Conservation (phyloP, 192 early-diverging fungal genomes). For the Coemansia sp. region DNA sequence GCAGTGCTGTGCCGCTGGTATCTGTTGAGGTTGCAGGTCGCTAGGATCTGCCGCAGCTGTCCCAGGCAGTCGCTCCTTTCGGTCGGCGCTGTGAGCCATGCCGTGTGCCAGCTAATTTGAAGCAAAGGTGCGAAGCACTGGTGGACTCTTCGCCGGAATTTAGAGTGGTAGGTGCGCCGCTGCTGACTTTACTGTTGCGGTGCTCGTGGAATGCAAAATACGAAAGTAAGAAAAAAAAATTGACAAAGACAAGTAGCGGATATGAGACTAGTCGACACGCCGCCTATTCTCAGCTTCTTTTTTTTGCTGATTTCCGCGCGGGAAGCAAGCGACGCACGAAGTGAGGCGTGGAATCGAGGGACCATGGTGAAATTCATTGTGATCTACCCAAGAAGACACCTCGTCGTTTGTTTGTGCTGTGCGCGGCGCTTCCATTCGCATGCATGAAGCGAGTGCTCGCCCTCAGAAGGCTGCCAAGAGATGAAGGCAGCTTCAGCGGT, state of each 20-base stretch:
- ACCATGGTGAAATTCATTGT: background rate
- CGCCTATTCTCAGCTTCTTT: no score
- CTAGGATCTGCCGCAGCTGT: background rate
- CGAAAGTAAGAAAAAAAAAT: background rate
- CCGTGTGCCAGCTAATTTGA: background rate
- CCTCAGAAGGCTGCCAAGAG: no score
- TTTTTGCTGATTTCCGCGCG: no score
- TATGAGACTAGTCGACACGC: no score
- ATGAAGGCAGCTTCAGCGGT: background rate
- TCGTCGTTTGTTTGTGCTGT: constrained; percentile 2
- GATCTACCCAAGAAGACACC: background rate
- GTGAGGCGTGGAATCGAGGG: constrained; percentile 14
- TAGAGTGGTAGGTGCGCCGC: background rate
- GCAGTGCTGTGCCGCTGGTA: background rate
- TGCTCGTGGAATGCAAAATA: background rate
- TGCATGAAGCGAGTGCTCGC: constrained; percentile 3
- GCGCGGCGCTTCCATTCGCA: background rate
- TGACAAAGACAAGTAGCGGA: background rate
- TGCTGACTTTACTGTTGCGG: no score
- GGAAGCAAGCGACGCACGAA: background rate
- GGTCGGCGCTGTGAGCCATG: constrained; percentile 1
- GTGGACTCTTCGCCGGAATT: background rate
- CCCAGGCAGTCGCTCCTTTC: background rate
- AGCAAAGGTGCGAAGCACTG: background rate
- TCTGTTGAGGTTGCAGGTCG: background rate